These are phyloP conservation scores for Lupinus albus DNA, from an alignment of 306 rosid species.

Conservation along the genomic window DNA sequence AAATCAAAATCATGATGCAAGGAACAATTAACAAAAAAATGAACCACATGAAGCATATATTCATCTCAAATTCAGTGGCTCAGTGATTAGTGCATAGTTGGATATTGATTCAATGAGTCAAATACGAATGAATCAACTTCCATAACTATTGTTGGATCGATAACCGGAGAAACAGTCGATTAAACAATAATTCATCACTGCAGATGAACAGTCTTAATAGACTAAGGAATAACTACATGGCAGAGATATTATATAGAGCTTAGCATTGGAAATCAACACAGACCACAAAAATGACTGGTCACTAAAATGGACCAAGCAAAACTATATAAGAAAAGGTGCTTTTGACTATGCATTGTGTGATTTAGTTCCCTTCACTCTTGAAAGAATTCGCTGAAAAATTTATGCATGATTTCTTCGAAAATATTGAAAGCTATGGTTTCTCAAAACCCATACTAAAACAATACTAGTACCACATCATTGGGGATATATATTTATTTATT, in stretches of 20 bases:
- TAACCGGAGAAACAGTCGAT: conserved; percentile 46
- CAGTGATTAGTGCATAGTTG: conserved; percentile 37
- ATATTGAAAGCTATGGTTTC: conserved; percentile 5
- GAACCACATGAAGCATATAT: conserved; percentile 39
- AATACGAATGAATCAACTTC: conserved; percentile 11
- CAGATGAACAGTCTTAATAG: neutral
- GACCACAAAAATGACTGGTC: neutral
- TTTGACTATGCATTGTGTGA: neutral
- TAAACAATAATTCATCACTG: conserved; percentile 30
- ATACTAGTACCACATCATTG: neutral
- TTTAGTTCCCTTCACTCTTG: neutral
- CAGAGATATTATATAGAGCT: conserved; percentile 4
- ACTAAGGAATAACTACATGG: neutral
- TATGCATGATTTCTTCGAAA: neutral
- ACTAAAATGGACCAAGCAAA: neutral
- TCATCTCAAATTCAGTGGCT: conserved; percentile 40
- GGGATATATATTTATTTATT: conserved; percentile 8
- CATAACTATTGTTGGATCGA: conserved; percentile 44
- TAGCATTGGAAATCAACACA: neutral
- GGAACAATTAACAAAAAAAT: conserved; percentile 3
- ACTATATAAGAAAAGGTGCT: neutral
- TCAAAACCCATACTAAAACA: neutral
- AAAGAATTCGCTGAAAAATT: neutral
- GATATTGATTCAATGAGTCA: conserved; percentile 36
- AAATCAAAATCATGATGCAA: conserved; percentile 36